phyloP scores from a whole-genome alignment of 805 yeast species.

The Barnettozyma siamensis region DNA sequence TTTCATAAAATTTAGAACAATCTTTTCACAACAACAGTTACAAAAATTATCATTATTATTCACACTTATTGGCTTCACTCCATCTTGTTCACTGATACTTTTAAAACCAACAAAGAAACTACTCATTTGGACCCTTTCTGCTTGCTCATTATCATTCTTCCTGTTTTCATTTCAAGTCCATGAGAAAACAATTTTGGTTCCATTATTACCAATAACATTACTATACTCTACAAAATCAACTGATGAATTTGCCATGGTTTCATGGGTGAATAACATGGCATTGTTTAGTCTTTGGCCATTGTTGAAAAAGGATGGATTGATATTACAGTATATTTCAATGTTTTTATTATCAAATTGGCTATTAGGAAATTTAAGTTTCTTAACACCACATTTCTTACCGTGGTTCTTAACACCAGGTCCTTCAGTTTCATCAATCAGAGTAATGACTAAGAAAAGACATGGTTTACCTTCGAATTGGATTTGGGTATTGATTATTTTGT shows the following conservation, averaged over 20 bases:
- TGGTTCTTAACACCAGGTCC: conserved; percentile 40
- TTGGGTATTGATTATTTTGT: conserved; percentile 45
- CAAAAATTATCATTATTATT: conserved; percentile 50
- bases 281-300: conserved; percentile 87
- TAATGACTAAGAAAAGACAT: conserved; percentile 31
- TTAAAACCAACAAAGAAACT: conserved; percentile 46
- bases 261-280: conserved; percentile 84
- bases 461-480: conserved; percentile 44
- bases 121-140: conserved; percentile 68
- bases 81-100: conserved; percentile 47
- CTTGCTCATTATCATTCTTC: conserved; percentile 82
- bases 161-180: conserved; percentile 94
- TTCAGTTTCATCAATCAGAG: conserved; percentile 29
- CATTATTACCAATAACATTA: conserved; percentile 78
- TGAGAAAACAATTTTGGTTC: conserved; percentile 86
- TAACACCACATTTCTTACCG: conserved; percentile 40
- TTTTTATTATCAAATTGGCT: conserved; percentile 72
- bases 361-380: conserved; percentile 55
- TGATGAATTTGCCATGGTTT: conserved; percentile 62
- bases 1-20: conserved; percentile 58
- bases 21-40: conserved; percentile 51
- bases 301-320: conserved; percentile 66
- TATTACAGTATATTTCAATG: conserved; percentile 63
- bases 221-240: conserved; percentile 48
- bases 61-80: conserved; percentile 49